Evolutionary conservation across 768 basidiomycete genomes (phyloP), one percentile per base, ranked within the genome.

Genomic region (Trametes punicea): DNA sequence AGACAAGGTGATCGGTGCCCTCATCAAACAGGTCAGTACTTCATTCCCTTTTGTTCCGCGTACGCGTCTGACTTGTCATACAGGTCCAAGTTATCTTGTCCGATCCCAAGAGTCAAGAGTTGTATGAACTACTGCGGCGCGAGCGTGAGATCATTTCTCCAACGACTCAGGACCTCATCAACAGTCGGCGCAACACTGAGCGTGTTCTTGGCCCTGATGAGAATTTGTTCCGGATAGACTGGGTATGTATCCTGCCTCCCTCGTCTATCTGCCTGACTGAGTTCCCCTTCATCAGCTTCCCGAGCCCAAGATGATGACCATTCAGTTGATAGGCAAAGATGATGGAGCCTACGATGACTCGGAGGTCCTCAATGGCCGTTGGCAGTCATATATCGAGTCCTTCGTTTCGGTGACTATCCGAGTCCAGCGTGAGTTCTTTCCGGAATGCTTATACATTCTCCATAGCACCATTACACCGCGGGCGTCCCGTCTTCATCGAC

Each of bases 1-100:
- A 23, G 96, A 99, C 73, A 94, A 97, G 70, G 77, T 98, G 31
- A 80, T 98, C 39, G 89, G 88, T 1, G 78, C 84, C 1, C 79
- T 98, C 57, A 85, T 99, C 71, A 98, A 97, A 68, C 93, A 95
- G 74, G 91, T 90, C 36, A 52, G 76, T 64, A 33, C 8, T 11
- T 13, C 15, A 13, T 20, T 47, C 11, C 25, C 3, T 25, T 11
- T 16, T 10, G 16, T 29, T 41, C 36, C n/a, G 48, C 30, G 18
- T 49, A 11, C 15, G 8, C 15, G 15, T 7, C 25, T 61, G 27
- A 52, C 21, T 9, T 13, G 40, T n/a, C 10, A 1, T 20, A 13
- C 49, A 86, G 81, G 81, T 83, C 8, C 89, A 91, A 65, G 68
- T 77, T n/a, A 73, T 87, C 29, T 74, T 89, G n/a, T 69, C 78